Evolutionary conservation across 345 rosid genomes (phyloP).

Genomic region (Populus alba): DNA sequence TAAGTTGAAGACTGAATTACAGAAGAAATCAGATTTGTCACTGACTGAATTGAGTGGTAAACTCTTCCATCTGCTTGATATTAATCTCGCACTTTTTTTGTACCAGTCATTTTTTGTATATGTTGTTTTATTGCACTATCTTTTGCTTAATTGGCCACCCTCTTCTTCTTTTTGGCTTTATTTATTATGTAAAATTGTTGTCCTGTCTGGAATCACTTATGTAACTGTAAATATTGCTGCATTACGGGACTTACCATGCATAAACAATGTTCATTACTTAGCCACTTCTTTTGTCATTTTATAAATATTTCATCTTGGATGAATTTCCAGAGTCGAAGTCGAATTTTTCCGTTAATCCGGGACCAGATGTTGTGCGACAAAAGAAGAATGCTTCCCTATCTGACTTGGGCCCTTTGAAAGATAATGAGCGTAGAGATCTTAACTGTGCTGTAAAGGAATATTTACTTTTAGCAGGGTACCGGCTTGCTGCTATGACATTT

Average conservation of each 20-base stretch:
- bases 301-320: conserved; percentile 10
- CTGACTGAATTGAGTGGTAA: conserved; percentile 52
- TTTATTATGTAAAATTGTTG: too few species aligned
- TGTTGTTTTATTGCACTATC: background rate
- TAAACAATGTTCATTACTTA: background rate
- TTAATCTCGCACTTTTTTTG: conserved; percentile 1
- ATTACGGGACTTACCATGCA: too few species aligned
- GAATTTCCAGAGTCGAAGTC: conserved; percentile 49
- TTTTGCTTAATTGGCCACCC: background rate
- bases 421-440: conserved; percentile 77
- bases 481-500: conserved; percentile 95
- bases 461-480: conserved; percentile 87
- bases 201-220: too few species aligned
- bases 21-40: conserved; percentile 52
- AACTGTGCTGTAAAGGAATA: conserved; percentile 95
- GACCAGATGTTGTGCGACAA: conserved; percentile 47
- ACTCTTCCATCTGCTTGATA: conserved; percentile 1
- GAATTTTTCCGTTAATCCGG: conserved; percentile 36
- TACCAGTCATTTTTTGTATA: background rate
- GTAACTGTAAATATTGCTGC: background rate
- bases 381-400: conserved; percentile 55
- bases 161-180: too few species aligned
- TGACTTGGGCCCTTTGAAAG: conserved; percentile 83
- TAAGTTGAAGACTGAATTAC: conserved; percentile 66
- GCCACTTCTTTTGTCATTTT: conserved; percentile 1